Evolutionary conservation across 306 rosid species (phyloP).

Genomic region (Fragaria nilgerrensis): DNA sequence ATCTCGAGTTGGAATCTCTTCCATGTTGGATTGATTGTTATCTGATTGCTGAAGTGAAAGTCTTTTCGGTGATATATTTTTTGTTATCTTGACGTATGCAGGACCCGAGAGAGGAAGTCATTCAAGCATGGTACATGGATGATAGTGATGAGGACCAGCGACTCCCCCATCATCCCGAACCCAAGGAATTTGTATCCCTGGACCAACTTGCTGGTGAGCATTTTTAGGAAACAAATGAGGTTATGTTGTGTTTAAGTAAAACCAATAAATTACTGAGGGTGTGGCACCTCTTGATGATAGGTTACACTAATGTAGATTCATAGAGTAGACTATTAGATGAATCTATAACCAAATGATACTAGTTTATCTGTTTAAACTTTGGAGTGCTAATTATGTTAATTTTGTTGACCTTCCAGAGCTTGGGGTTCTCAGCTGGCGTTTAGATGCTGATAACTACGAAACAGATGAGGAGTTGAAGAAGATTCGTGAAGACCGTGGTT

Average conservation of each 20-base stretch:
- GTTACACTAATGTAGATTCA: background rate
- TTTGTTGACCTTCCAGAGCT: slow-evolving; percentile 57
- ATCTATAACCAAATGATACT: slow-evolving; percentile 2
- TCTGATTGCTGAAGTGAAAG: background rate
- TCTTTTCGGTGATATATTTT: background rate
- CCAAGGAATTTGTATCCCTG: slow-evolving; percentile 77
- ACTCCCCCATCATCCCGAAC: slow-evolving; percentile 85
- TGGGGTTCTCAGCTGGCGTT: slow-evolving; percentile 95
- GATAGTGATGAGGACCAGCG: slow-evolving; percentile 90
- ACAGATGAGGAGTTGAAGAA: slow-evolving; percentile 88
- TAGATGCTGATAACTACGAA: slow-evolving; percentile 80
- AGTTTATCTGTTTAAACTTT: background rate
- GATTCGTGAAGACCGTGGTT: slow-evolving; percentile 89
- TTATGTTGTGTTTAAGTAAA: background rate
- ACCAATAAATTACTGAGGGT: background rate
- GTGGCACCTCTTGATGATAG: background rate
- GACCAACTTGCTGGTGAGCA: slow-evolving; percentile 70
- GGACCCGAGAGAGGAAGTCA: slow-evolving; percentile 92
- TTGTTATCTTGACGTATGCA: slow-evolving; percentile 25
- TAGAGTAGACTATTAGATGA: background rate
- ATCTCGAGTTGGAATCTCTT: background rate
- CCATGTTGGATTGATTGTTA: background rate
- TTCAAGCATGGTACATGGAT: slow-evolving; percentile 99
- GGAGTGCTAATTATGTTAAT: background rate
- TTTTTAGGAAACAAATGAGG: slow-evolving; percentile 10